Evolutionary conservation across 306 rosid genomes (phyloP).

Genomic region (Lupinus albus): DNA sequence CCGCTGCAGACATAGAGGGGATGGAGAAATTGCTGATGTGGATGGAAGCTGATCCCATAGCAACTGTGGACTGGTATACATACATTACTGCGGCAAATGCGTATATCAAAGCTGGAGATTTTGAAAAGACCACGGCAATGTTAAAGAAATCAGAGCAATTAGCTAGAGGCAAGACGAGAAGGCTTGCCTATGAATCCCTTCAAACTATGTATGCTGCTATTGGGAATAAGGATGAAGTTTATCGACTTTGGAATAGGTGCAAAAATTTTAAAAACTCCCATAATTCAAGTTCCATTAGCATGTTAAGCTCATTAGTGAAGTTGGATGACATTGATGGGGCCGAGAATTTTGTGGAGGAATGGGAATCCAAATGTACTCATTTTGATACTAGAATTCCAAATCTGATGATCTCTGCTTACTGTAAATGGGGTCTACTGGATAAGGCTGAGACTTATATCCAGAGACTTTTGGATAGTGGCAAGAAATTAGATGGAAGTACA

Average conservation of each 20-base stretch:
- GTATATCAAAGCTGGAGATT: slow-evolving; percentile 54
- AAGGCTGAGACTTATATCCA: slow-evolving; percentile 56
- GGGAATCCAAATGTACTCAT: slow-evolving; percentile 52
- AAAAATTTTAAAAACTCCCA: background rate
- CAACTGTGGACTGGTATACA: slow-evolving; percentile 50
- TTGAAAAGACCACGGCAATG: slow-evolving; percentile 49
- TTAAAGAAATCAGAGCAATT: slow-evolving; percentile 56
- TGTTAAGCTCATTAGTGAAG: slow-evolving; percentile 64
- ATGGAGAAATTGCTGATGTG: slow-evolving; percentile 62
- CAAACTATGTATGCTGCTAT: slow-evolving; percentile 48
- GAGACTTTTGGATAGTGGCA: slow-evolving; percentile 57
- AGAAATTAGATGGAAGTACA: slow-evolving; percentile 43
- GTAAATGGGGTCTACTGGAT: slow-evolving; percentile 54
- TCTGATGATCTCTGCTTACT: slow-evolving; percentile 59
- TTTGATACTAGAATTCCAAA: slow-evolving; percentile 61
- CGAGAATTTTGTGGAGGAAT: slow-evolving; percentile 63
- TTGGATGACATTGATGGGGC: slow-evolving; percentile 67
- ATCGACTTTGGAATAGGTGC: slow-evolving; percentile 64
- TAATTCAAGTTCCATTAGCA: slow-evolving; percentile 55
- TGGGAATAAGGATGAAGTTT: slow-evolving; percentile 64
- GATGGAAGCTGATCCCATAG: slow-evolving; percentile 62
- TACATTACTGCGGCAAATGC: slow-evolving; percentile 59
- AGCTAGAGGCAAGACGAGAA: slow-evolving; percentile 9
- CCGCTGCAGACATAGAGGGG: slow-evolving; percentile 41
- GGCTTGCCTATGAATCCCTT: slow-evolving; percentile 54